Evolutionary conservation across 1,284 basidiomycete genomes (phyloP).

Genomic region (Pholiota adiposa): DNA sequence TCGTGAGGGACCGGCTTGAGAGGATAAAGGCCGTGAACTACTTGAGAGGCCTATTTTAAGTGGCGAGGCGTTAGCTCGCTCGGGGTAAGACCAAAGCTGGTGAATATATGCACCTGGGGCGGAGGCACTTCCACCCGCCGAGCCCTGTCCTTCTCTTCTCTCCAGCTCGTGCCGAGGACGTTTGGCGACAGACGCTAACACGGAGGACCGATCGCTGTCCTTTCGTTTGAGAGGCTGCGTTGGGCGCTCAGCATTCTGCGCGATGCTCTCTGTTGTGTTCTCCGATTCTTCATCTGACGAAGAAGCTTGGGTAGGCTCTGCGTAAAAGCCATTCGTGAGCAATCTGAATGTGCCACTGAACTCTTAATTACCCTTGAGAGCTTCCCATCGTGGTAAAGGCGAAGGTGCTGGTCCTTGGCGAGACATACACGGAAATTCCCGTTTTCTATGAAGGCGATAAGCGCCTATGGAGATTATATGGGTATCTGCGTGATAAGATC

Average conservation of each 20-base stretch:
- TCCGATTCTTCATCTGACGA: conserved; percentile 7
- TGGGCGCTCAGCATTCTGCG: neutral
- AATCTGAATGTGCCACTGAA: neutral
- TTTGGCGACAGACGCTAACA: conserved; percentile 1
- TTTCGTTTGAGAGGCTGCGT: conserved; percentile 11
- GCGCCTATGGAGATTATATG: neutral
- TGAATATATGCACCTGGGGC: conserved; percentile 5
- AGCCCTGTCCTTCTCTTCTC: neutral
- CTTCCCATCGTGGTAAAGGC: neutral
- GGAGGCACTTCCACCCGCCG: conserved; percentile 5
- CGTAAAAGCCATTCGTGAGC: neutral
- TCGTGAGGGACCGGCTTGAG: neutral
- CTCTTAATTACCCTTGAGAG: neutral
- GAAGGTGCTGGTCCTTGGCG: neutral
- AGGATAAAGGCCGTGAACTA: neutral
- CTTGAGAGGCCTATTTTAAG: neutral
- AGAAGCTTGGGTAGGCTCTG: conserved; percentile 2
- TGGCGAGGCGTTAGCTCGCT: neutral
- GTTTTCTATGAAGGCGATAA: neutral
- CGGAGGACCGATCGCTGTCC: conserved; percentile 4
- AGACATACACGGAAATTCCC: neutral
- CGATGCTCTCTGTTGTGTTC: neutral
- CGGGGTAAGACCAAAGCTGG: neutral
- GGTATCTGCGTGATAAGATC: neutral
- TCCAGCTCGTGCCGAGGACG: conserved; percentile 5